Percentiles rank a stretch among this genome's conserved stretches.
These are phyloP conservation scores for Hyphodiscus hymeniophilus DNA, from an alignment of 495 filamentous ascomycete genomes.

Conservation along the genomic window DNA sequence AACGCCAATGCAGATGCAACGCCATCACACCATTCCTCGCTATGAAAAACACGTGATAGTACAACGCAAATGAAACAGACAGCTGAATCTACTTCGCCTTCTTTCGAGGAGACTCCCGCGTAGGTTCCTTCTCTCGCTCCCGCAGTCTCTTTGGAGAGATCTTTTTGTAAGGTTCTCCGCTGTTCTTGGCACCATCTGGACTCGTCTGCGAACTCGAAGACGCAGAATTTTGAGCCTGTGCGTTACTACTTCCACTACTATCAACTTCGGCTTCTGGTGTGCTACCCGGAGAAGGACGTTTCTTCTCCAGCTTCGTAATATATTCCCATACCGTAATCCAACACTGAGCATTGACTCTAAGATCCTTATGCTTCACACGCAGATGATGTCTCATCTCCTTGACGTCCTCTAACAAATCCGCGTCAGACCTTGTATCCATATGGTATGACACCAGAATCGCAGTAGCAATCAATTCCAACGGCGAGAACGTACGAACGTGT, in stretches of 20 bases:
- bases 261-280: neutral
- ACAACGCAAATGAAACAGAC: no score
- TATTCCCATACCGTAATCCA: constrained; percentile 33
- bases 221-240: no score
- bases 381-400: constrained; percentile 28
- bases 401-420: constrained; percentile 34
- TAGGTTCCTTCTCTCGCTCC: no score
- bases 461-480: constrained; percentile 36
- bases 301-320: constrained; percentile 23
- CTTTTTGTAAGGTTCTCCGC: no score
- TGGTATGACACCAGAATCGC: constrained; percentile 34
- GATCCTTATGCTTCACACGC: constrained; percentile 28
- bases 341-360: constrained; percentile 30
- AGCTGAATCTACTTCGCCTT: no score
- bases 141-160: no score
- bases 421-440: constrained; percentile 26
- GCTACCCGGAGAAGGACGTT: neutral
- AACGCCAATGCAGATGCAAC: no score
- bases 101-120: no score
- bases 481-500: constrained; percentile 31
- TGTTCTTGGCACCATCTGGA: no score
- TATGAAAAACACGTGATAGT: no score
- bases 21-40: no score
- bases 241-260: neutral
- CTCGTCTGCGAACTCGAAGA: no score